Evolutionary conservation across 768 basidiomycete genomes (phyloP), one percentile per base, ranked within the genome.

Genomic region (Rhodotorula babjevae): DNA sequence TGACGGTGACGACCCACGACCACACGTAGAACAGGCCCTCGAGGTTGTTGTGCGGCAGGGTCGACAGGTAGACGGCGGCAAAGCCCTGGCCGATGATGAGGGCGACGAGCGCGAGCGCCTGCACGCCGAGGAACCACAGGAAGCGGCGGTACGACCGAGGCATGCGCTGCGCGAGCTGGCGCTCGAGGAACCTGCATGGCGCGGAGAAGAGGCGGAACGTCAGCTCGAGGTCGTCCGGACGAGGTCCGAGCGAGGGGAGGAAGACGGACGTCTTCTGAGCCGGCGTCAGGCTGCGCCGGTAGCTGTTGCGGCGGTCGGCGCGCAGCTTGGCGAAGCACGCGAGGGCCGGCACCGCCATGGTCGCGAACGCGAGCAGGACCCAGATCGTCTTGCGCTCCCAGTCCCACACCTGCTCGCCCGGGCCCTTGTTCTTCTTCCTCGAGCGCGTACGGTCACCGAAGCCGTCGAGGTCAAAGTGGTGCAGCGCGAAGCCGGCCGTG

Each of bases 21-120:
- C 57, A 81, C 64, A 76, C 85, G 79, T 95, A 93, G 77, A 93
- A 92, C 53, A 96, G 78, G 1, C 83, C 83, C 62, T 84, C 83
- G 6, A 83, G 58, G 29, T 80, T 81, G 0, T 82, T 8, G 94
- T 87, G 33, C 96, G 88, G 92, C 89, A 49, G 90, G 90, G 83
- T 99, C 95, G 79, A 90, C 92, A 81, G 89, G 90, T 53, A 94
- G 84, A 3, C 91, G 87, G 31, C 89, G 89, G 77, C 94, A 89
- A 15, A 93, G 89, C 56, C 92, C 88, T 64, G 79, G 40, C 80
- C 80, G 36, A 85, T 84, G 40, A 90, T 85, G 29, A 99, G 85
- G 12, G 86, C 86, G 47, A 96, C 83, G 56, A 98, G 85, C 70
- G 81, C 81, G 27, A 83, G 80, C 10, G 78, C 80, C 15, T 83